A percentile compares a stretch with the other conserved stretches of the same genome.
Conservation (phyloP, 176 grass and related monocot species). For the Zoysia japonica region DNA sequence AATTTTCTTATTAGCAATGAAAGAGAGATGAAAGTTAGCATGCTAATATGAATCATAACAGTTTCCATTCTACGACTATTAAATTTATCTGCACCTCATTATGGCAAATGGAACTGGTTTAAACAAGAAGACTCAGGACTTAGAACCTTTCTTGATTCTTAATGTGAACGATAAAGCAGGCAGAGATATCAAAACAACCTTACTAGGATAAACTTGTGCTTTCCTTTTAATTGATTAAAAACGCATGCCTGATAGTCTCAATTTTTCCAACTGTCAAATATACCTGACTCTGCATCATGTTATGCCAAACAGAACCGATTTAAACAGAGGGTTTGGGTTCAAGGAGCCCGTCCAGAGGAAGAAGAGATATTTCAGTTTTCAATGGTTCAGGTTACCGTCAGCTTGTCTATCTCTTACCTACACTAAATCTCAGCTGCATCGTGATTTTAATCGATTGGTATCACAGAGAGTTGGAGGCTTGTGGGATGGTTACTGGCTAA, state of each 20-base stretch:
- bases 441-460: conserved; percentile 23
- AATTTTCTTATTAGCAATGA: not conserved
- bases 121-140: not conserved
- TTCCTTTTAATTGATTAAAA: not conserved
- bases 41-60: not conserved
- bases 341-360: conserved; percentile 81
- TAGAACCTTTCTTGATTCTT: not conserved
- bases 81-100: not conserved
- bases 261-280: not conserved
- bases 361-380: conserved; percentile 88
- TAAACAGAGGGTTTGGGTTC: conserved; percentile 78
- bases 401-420: not conserved
- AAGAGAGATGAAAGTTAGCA: not conserved
- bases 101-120: not conserved
- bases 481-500: conserved; percentile 95
- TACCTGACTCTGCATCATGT: not conserved
- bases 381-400: conserved; percentile 80
- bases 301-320: conserved; percentile 57
- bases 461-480: conserved; percentile 71
- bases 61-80: not conserved
- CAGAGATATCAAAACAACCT: not conserved
- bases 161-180: not conserved
- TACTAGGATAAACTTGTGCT: not conserved
- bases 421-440: conserved; percentile 7
- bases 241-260: not conserved